phyloP scores from a whole-genome alignment of 371 early-diverging fungal species.

The Lichtheimia ramosa region DNA sequence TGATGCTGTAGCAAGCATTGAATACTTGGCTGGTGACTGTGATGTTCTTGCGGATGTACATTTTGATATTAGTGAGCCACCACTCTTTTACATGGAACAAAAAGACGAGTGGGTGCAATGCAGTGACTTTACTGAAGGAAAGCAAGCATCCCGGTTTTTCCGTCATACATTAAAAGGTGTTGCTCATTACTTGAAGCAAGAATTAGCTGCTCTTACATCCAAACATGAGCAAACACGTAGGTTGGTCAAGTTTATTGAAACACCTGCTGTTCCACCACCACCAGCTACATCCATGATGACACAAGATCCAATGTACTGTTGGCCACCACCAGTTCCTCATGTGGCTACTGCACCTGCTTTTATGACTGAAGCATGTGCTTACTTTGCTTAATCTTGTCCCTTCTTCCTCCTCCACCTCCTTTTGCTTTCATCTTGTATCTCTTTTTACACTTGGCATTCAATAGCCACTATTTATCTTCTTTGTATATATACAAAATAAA shows the following conservation, averaged over 20 bases:
- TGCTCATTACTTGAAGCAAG: slow-evolving; percentile 49
- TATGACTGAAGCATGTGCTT: neutral
- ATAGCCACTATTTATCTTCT: neutral
- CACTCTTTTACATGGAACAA: slow-evolving; percentile 65
- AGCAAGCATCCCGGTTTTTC: slow-evolving; percentile 65
- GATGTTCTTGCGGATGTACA: slow-evolving; percentile 54
- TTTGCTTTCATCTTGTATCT: neutral
- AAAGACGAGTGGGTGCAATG: slow-evolving; percentile 63
- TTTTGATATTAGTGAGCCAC: slow-evolving; percentile 61
- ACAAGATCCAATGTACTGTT: neutral
- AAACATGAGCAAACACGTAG: slow-evolving; percentile 39
- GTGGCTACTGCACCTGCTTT: neutral
- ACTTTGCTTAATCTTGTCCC: neutral
- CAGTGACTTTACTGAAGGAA: slow-evolving; percentile 74
- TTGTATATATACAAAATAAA: neutral
- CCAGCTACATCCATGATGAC: neutral
- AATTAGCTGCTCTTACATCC: slow-evolving; percentile 35
- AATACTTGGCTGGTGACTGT: slow-evolving; percentile 49
- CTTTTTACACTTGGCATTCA: neutral
- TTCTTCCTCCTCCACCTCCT: neutral
- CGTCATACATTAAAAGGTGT: slow-evolving; percentile 66
- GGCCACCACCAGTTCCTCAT: neutral
- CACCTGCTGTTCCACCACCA: neutral
- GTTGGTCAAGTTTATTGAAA: slow-evolving; percentile 34
- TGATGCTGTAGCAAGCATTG: slow-evolving; percentile 56